Base-by-base conservation (phyloP, 495 filamentous ascomycete genomes). In the Talaromyces ruber region DNA sequence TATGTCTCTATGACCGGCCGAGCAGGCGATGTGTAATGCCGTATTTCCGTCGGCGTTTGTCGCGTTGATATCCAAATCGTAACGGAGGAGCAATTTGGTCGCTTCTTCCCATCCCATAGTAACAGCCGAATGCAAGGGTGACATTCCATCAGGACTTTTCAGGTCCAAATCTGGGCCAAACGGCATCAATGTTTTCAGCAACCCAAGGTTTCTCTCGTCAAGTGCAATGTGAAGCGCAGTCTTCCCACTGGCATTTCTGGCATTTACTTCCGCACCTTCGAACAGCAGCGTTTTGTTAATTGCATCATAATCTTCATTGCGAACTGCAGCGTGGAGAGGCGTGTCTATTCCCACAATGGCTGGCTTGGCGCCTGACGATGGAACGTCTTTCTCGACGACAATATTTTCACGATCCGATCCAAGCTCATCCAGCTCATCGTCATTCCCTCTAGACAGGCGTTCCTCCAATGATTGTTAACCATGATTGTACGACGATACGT, bases 1-100 rank as follows among this genome's bases (percentile, higher is more conserved):
- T 63, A 57, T 7, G 4, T 57, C 54, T 32, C 54, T 16, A 14
- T 30, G 34, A 34, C 54, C 54, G 16, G 24, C 54, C 28, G 14
- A 25, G 21, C 54, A 57, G 26, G 58, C 58, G 22, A 47, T 7
- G 58, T 60, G 58, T 12, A 60, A 51, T 43, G 58, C 58, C 11
- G 58, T 60, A 9, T 30, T 43, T 24, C 58, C 58, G 11, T 60
- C 24, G 37, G 6, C 22, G 43, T 60, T 22, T 0, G n/a, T 43
- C 22, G 58, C 22, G 22, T 60, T 14, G 6, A 60, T 30, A 29
- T 60, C 58, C 5, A 51, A 21, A n/a, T 60, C 34, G 34, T 60
- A 18, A 0, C n/a, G 2, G 12, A 60, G 58, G 11, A 60, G 34
- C 16, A 60, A 24, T 6, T 16, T n/a, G 4, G 24, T 30, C 22